These are phyloP conservation scores for Colletotrichum plurivorum DNA, from an alignment of 2,329 filamentous ascomycete genomes.

Conservation along the genomic window DNA sequence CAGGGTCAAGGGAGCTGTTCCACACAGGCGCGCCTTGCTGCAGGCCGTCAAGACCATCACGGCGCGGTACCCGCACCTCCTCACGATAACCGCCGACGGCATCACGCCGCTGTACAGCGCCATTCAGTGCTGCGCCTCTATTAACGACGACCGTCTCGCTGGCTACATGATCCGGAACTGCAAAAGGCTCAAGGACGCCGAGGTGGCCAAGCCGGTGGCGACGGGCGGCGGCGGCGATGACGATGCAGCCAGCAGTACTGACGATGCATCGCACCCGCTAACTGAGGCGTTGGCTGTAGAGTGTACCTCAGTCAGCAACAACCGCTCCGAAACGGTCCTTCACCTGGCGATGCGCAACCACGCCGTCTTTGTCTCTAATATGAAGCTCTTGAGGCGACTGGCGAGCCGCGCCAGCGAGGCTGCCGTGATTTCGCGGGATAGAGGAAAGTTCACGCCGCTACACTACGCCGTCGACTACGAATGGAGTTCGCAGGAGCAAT, in stretches of 20 bases:
- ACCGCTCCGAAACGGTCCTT: not conserved
- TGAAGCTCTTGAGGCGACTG: not conserved
- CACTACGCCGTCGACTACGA: slow-evolving; percentile 45
- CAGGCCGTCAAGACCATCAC: slow-evolving; percentile 10
- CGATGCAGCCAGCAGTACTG: not conserved
- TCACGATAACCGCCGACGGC: slow-evolving; percentile 1
- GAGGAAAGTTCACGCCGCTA: slow-evolving; percentile 41
- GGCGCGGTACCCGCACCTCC: slow-evolving; percentile 15
- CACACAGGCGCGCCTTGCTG: not conserved
- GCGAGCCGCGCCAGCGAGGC: not conserved
- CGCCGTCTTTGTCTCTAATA: not conserved
- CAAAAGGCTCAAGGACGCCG: not conserved
- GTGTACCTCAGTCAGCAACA: not conserved
- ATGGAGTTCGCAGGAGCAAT: slow-evolving; percentile 42
- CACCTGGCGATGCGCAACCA: slow-evolving; percentile 16
- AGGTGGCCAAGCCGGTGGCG: not conserved
- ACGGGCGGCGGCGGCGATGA: not conserved
- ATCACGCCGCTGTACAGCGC: slow-evolving; percentile 25
- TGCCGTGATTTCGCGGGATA: not conserved
- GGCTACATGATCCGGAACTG: slow-evolving; percentile 12
- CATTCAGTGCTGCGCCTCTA: not conserved
- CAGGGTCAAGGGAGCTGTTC: not conserved
- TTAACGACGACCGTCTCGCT: slow-evolving; percentile 1
- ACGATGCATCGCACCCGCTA: not conserved
- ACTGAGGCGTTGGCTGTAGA: not conserved